These are phyloP conservation scores for Collybia sp. DNA, from an alignment of 768 basidiomycete genomes.

Conservation along the genomic window DNA sequence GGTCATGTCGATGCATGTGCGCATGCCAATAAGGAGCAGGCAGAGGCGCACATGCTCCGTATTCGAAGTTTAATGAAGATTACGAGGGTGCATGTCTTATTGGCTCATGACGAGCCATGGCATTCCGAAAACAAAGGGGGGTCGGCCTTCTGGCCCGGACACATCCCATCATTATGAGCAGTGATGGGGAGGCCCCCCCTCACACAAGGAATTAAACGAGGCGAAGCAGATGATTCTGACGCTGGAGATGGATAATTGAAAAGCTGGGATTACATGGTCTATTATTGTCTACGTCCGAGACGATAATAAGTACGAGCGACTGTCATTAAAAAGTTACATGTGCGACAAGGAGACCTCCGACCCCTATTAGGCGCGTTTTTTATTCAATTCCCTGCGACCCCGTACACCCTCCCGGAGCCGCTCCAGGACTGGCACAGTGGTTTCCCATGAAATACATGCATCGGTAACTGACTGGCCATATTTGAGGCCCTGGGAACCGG, in stretches of 20 bases:
- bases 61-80: conserved; percentile 29
- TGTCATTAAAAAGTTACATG: neutral
- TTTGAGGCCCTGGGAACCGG: conserved; percentile 66
- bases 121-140: conserved; percentile 40
- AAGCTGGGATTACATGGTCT: neutral
- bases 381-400: conserved; percentile 44
- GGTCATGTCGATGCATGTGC: conserved; percentile 28
- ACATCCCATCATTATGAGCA: conserved; percentile 16
- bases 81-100: conserved; percentile 37
- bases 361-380: no score
- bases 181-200: no score
- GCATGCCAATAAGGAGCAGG: conserved; percentile 37
- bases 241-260: neutral
- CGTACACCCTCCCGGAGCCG: conserved; percentile 85
- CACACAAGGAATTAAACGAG: no score
- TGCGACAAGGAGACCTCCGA: neutral
- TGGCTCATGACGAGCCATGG: conserved; percentile 51
- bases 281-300: neutral
- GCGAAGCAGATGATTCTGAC: no score
- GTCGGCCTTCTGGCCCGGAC: conserved; percentile 33
- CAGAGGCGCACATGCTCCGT: conserved; percentile 35
- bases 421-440: conserved; percentile 77
- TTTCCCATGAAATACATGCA: conserved; percentile 88
- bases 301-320: neutral
- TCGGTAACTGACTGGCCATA: conserved; percentile 90